phyloP scores from a whole-genome alignment of 768 basidiomycete species.

The Boletales sp. region DNA sequence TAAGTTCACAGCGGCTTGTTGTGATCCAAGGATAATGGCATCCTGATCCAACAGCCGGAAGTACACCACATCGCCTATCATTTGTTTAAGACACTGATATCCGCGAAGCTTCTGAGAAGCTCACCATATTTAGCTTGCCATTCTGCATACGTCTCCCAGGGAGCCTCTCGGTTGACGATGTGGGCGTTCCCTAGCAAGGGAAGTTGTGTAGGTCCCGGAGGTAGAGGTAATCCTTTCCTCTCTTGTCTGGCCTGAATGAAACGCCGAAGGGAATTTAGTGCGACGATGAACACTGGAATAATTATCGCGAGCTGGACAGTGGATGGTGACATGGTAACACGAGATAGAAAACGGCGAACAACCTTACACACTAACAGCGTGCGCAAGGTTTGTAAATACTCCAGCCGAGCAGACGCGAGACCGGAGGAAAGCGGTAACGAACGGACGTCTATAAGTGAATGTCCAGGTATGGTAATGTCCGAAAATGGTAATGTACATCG shows the following conservation, averaged over 20 bases:
- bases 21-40: constrained; percentile 42
- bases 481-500: too few species aligned
- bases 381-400: too few species aligned
- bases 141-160: constrained; percentile 6
- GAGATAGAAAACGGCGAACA: too few species aligned
- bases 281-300: not conserved
- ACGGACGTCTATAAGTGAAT: too few species aligned
- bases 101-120: not conserved
- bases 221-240: constrained; percentile 1
- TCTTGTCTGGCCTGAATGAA: not conserved
- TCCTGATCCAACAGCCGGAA: constrained; percentile 42
- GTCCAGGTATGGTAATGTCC: too few species aligned
- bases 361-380: too few species aligned
- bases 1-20: constrained; percentile 40
- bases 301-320: not conserved
- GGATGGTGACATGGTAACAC: not conserved
- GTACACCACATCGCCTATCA: constrained; percentile 40
- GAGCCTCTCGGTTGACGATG: not conserved
- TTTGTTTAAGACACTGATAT: not conserved
- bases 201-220: constrained; percentile 4
- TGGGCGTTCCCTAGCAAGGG: constrained; percentile 6
- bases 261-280: not conserved
- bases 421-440: too few species aligned
- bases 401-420: too few species aligned
- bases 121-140: constrained; percentile 9